Percentiles rank a stretch among this genome's conserved stretches.
Evolutionary conservation across 1,284 basidiomycete species (phyloP).

Genomic region (Cryptococcus jaspeensis): DNA sequence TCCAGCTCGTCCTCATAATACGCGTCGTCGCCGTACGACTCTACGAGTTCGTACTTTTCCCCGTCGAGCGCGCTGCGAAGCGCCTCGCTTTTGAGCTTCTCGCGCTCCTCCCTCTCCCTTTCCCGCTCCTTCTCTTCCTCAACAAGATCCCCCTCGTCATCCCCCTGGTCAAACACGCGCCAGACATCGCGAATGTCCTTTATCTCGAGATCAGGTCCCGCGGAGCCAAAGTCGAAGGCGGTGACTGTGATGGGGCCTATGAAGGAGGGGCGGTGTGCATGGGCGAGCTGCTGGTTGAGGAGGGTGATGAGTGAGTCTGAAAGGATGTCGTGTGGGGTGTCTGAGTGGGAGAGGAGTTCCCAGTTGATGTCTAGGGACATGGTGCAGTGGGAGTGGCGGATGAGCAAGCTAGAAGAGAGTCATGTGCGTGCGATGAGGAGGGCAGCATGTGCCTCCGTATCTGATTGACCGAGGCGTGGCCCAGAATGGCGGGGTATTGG

Average conservation of each 20-base stretch:
- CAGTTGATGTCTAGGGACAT: constrained; percentile 61
- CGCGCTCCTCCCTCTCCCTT: constrained; percentile 56
- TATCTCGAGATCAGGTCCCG: constrained; percentile 80
- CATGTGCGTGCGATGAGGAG: no score
- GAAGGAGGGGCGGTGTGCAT: constrained; percentile 76
- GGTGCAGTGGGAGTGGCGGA: background rate
- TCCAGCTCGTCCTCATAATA: background rate
- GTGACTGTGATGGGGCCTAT: constrained; percentile 86
- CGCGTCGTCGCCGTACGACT: background rate
- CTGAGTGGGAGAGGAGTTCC: constrained; percentile 50
- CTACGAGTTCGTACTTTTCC: constrained; percentile 11
- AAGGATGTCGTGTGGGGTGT: constrained; percentile 1
- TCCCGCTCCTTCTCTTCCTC: constrained; percentile 21
- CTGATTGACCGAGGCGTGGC: no score
- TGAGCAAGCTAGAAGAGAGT: no score
- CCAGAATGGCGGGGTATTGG: no score
- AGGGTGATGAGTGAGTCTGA: constrained; percentile 67
- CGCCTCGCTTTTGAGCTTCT: constrained; percentile 12
- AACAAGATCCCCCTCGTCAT: constrained; percentile 60
- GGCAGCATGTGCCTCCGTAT: no score
- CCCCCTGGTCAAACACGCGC: constrained; percentile 80
- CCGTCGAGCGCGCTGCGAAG: constrained; percentile 8
- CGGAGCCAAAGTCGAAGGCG: constrained; percentile 81
- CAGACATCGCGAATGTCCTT: constrained; percentile 92
- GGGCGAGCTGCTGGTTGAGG: constrained; percentile 75